These are phyloP conservation scores for Tuber aestivum DNA, from an alignment of 495 filamentous ascomycete genomes.

Conservation along the genomic window DNA sequence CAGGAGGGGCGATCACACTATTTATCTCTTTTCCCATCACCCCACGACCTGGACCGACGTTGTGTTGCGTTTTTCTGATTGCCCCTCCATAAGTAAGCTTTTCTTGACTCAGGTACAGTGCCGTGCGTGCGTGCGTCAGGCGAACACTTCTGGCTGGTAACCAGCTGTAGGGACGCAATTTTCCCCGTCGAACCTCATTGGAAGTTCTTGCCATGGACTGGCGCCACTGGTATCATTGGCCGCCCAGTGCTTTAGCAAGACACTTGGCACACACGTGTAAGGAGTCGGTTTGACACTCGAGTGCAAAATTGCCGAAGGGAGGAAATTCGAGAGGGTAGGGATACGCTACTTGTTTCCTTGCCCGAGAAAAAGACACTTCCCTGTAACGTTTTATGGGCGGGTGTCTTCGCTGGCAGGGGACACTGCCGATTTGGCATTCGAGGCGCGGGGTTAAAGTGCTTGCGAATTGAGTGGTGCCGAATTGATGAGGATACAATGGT, in stretches of 20 bases:
- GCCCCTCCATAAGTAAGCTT: background rate
- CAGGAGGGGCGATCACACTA: background rate
- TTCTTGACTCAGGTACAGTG: background rate
- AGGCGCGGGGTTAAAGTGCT: background rate
- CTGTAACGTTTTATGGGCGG: background rate
- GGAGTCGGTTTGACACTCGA: background rate
- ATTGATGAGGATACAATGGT: background rate
- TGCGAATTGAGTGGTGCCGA: background rate
- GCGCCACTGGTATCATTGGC: background rate
- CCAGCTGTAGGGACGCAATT: background rate
- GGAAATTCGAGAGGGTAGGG: no score
- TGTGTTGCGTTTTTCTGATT: background rate
- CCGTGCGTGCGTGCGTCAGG: background rate
- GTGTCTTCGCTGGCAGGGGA: background rate
- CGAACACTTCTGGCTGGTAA: background rate
- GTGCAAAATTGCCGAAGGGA: background rate
- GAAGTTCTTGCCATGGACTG: background rate
- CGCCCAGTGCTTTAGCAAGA: background rate
- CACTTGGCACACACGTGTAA: background rate
- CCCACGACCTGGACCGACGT: background rate
- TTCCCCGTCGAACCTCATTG: background rate
- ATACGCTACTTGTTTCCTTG: background rate
- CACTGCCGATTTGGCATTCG: background rate
- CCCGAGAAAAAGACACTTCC: background rate
- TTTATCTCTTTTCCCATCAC: background rate